Evolutionary conservation across 2,329 filamentous ascomycete species (phyloP), one percentile per base, ranked within the genome.

Genomic region (Didymella sp.): DNA sequence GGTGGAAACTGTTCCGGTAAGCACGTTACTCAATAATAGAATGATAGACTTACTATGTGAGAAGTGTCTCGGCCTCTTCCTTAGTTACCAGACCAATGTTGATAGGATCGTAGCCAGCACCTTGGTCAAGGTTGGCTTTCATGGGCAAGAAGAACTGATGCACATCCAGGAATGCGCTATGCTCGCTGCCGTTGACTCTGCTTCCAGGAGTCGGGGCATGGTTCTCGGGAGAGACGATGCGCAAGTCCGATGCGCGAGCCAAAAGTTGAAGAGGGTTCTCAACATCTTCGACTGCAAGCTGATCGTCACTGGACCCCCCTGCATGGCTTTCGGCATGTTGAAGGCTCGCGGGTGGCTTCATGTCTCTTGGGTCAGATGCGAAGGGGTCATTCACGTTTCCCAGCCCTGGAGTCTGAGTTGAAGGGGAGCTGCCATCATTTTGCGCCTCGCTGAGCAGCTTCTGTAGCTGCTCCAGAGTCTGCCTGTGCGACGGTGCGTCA

Each of bases 241-340:
- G 38, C 4, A 41, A 15, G 81, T 83, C 49, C 22, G 89, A 91
- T 1, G 89, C 89, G 28, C 89, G 83, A 2, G 89, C 89, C 30
- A 92, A 84, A 15, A 91, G 77, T 71, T 92, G 89, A 5, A 91
- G 77, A 0, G 89, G 89, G 59, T 91, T 92, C 68, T 92, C 89
- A 3, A 89, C 89, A 70, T 90, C 89, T 63, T 91, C 88, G 4
- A 54, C 40, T 12, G 86, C 82, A 28, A 89, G 80, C 31, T 75
- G 73, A 24, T 75, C 74, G 30, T 79, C 73, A n/a, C 69, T 70
- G 22, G 72, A 64, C 8, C 67, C 64, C n/a, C 67, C 65, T 0
- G 65, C 60, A 40, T 67, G 68, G 48, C 67, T 71, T 65, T 60
- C 67, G 52, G 49, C 51, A 47, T 51, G 47, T 47, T 57, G 46